These are phyloP conservation scores for Aspergillus hiratsukae DNA, from an alignment of 2,329 filamentous ascomycete species.

Conservation along the genomic window DNA sequence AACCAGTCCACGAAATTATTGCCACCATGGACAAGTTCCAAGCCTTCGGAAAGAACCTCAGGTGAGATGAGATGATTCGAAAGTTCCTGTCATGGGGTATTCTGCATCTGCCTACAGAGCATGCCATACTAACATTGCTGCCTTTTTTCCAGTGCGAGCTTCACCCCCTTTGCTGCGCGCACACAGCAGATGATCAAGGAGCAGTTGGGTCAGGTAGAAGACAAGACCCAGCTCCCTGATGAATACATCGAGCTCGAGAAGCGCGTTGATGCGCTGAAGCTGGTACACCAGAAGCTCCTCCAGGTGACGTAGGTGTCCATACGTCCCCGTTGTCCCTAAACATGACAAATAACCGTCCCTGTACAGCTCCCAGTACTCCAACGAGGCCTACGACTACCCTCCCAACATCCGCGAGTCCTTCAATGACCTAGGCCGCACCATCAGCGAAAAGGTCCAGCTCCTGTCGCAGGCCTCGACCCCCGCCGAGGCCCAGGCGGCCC, in stretches of 20 bases:
- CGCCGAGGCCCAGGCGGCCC: slow-evolving; percentile 87
- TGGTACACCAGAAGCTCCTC: slow-evolving; percentile 95
- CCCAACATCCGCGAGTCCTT: slow-evolving; percentile 98
- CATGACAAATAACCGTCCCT: slow-evolving; percentile 1
- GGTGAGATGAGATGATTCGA: slow-evolving; percentile 46
- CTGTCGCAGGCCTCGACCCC: slow-evolving; percentile 81
- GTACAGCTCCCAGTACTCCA: slow-evolving; percentile 80
- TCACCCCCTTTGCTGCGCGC: slow-evolving; percentile 88
- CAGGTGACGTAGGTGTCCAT: slow-evolving; percentile 76
- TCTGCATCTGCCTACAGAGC: slow-evolving; percentile 1
- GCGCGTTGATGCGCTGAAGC: slow-evolving; percentile 93
- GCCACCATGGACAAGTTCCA: slow-evolving; percentile 63
- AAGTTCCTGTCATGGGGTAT: slow-evolving; percentile 8
- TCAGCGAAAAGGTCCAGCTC: slow-evolving; percentile 89
- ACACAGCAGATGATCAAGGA: slow-evolving; percentile 98
- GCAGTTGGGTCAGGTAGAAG: slow-evolving; percentile 88
- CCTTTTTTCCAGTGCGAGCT: slow-evolving; percentile 62
- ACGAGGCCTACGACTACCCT: slow-evolving; percentile 87
- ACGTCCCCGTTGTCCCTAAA: neutral
- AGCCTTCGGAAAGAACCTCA: slow-evolving; percentile 67
- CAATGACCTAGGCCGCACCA: slow-evolving; percentile 90
- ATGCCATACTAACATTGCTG: slow-evolving; percentile 29
- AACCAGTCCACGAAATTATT: neutral
- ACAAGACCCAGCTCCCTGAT: slow-evolving; percentile 95
- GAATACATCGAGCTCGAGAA: slow-evolving; percentile 99